phyloP scores from a whole-genome alignment of 257 asterid genomes.

The Nicotiana benthamiana region DNA sequence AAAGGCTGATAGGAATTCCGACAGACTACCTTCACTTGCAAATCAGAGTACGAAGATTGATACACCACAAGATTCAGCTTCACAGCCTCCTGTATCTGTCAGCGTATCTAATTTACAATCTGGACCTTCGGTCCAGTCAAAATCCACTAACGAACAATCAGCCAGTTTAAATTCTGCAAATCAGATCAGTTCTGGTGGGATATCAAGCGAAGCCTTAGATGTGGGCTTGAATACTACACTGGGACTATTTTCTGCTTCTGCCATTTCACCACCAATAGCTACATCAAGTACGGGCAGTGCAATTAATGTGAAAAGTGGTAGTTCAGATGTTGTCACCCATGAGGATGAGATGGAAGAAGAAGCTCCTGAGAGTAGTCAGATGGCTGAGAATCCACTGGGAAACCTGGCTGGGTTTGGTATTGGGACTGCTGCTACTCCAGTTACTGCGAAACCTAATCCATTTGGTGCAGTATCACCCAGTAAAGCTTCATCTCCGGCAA shows the following conservation, averaged over 20 bases:
- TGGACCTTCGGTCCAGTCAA: slow-evolving; percentile 23
- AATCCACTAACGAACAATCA: slow-evolving; percentile 20
- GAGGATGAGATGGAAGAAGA: slow-evolving; percentile 99
- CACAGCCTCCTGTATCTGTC: slow-evolving; percentile 24
- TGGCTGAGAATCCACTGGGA: slow-evolving; percentile 40
- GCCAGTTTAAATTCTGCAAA: slow-evolving; percentile 23
- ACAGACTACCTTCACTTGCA: slow-evolving; percentile 19
- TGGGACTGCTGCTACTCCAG: slow-evolving; percentile 42
- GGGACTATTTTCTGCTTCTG: slow-evolving; percentile 21
- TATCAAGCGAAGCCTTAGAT: slow-evolving; percentile 23
- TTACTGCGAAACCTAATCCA: slow-evolving; percentile 49
- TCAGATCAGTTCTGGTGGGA: slow-evolving; percentile 26
- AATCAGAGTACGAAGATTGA: not conserved
- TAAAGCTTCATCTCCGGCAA: slow-evolving; percentile 28
- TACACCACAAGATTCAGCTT: slow-evolving; percentile 25
- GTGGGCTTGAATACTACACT: slow-evolving; percentile 22
- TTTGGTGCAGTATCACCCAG: slow-evolving; percentile 44
- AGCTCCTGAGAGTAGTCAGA: slow-evolving; percentile 65
- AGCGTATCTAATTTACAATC: slow-evolving; percentile 20
- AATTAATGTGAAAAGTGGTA: slow-evolving; percentile 25
- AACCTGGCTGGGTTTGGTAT: slow-evolving; percentile 65
- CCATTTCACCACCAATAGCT: slow-evolving; percentile 22
- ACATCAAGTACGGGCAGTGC: slow-evolving; percentile 26
- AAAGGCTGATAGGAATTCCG: slow-evolving; percentile 21
- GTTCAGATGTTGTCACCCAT: slow-evolving; percentile 30